Base-by-base conservation (phyloP, 169 alveolate species). In the Cyclospora cayetanensis region DNA sequence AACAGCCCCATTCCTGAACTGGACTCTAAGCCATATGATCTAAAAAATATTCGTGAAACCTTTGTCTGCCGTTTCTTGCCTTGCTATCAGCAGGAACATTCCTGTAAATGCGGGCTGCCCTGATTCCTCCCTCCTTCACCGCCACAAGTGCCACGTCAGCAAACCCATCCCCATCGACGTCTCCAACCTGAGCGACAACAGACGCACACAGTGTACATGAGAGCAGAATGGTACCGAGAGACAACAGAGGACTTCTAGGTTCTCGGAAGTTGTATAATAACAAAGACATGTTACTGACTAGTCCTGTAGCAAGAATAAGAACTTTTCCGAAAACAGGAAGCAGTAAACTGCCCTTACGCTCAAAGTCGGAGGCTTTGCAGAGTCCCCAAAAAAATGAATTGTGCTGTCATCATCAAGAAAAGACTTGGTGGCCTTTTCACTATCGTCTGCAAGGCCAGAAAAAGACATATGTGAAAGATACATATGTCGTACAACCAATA, bases 91-190 rank as follows among this genome's bases (percentile, higher is more conserved):
- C 82, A 20, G 79, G 82, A 4, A 83, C 91, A 39, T 83, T 83
- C 9, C 46, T 18, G 82, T 83, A 83, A 22, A 83, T 52, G 0
- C 91, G 91, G 4, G 50, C 91, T 0, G 91, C 76, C 7, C 91
- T 29, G 72, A 41, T 15, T 25, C 91, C 91, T 12, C 91, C 91
- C n/a, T 83, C 68, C 20, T 70, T 68, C 0, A 83, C 91, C n/a
- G 82, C 82, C 7, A 83, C 46, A 42, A 83, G 65, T 4, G 91
- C 91, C 60, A 83, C 63, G 43, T 83, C 91, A 0, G 79, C 63
- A 39, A 20, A 83, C 5, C 91, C 91, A 29, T 83, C 91, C 18
- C 91, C 91, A 39, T 83, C 68, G 41, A 68, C 66, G 25, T 83
- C 91, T 4, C 91, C 91, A 18, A 83, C 91, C 91, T 83, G 79